A percentile compares a stretch with the other conserved stretches of the same genome.
phyloP scores from a whole-genome alignment of 73 alveolate species.

The Paramecium biaurelia region DNA sequence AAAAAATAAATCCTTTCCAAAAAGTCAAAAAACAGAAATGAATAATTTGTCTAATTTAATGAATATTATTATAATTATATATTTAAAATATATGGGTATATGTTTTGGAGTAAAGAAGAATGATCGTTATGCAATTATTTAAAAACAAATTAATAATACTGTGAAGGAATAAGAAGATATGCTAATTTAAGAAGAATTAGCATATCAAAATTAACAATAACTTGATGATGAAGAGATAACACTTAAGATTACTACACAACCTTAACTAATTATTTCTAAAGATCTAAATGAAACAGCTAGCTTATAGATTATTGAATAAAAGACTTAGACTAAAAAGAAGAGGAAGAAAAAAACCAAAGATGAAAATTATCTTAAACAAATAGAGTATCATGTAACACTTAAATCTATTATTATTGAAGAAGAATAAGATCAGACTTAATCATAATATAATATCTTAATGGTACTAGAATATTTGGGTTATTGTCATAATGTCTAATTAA shows the following conservation, averaged over 20 bases:
- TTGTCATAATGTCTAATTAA: neutral
- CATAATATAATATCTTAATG: neutral
- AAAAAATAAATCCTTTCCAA: neutral
- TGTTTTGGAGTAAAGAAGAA: neutral
- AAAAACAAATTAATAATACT: neutral
- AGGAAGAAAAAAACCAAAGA: neutral
- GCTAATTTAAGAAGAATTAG: neutral
- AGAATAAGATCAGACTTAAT: neutral
- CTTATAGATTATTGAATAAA: neutral
- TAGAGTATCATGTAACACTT: neutral
- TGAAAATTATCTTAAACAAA: neutral
- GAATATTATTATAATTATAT: neutral
- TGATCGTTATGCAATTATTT: neutral
- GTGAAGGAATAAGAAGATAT: neutral
- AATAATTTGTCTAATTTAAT: neutral
- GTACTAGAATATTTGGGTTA: neutral
- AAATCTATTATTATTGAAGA: neutral
- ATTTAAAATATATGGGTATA: neutral
- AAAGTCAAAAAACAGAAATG: neutral
- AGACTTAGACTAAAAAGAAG: neutral
- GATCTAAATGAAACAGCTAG: neutral
- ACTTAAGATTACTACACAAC: neutral
- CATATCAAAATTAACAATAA: neutral
- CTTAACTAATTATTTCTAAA: neutral
- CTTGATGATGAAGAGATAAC: neutral